Base-by-base conservation (phyloP, 176 grass and related monocot species). In the Themeda triandra region DNA sequence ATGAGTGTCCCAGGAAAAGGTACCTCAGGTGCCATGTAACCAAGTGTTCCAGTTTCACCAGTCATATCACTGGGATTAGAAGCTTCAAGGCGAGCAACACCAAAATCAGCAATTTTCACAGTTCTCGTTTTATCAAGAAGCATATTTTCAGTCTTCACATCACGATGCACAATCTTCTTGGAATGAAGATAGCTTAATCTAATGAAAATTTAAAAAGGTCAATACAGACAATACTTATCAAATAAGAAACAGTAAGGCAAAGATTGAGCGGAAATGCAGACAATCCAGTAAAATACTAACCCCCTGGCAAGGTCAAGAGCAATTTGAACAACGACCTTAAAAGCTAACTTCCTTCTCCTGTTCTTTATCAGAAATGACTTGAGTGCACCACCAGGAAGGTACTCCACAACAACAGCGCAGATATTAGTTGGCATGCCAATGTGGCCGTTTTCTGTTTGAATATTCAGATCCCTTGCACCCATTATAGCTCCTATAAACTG, bases 21-120 rank as follows among this genome's bases (percentile, higher is more conserved):
- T 96, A 99, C 96, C 96, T 99, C 96, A 17, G 96, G 96, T 19
- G 96, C 96, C 96, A 99, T 99, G 84, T 99, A 99, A 82, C 96
- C 96, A 63, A 99, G 90, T 19, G 97, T 99, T 81, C 97, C 93
- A 33, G 93, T 99, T 90, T 94, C 97, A 6, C 97, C 97, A 0
- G 97, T 99, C 93, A 96, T 99, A 39, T 99, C 97, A 25, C 91
- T 91, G 35, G 93, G 97, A 81, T 96, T 99, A 86, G 74, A 73
- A 86, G 97, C 97, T 66, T 96, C 93, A 69, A 91, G 80, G 6
- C 97, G 91, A 82, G 93, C 92, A 83, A 99, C 97, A 49, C 97
- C 97, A 83, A 99, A 99, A 64, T 99, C 93, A 4, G 97, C 93
- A 54, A 99, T 99, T 87, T 99, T 99, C 10, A 96, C 68, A 23